Percentiles rank a stretch among this genome's conserved stretches.
These are phyloP conservation scores for Neurospora sp. DNA, from an alignment of 495 filamentous ascomycete genomes.

Conservation along the genomic window DNA sequence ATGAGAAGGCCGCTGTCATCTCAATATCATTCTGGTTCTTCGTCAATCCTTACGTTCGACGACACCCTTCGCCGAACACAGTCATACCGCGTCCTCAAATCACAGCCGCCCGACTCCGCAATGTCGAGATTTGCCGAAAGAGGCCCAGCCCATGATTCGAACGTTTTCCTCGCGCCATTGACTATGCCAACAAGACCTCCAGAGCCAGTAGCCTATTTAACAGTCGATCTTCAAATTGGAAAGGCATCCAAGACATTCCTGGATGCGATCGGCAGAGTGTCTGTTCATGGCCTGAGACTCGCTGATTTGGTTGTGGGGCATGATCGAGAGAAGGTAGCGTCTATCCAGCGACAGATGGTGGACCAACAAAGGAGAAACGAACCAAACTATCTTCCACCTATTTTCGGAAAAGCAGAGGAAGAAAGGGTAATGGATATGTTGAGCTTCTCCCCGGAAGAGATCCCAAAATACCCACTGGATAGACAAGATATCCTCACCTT, in stretches of 20 bases:
- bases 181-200: slow-evolving; percentile 31
- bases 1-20: slow-evolving; percentile 38
- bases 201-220: slow-evolving; percentile 44
- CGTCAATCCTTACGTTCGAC: slow-evolving; percentile 29
- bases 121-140: slow-evolving; percentile 38
- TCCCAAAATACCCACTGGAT: slow-evolving; percentile 33
- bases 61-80: slow-evolving; percentile 40
- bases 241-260: slow-evolving; percentile 42
- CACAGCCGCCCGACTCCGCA: slow-evolving; percentile 39
- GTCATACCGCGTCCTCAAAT: slow-evolving; percentile 50
- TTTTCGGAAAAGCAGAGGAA: slow-evolving; percentile 36
- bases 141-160: slow-evolving; percentile 32
- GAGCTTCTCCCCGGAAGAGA: slow-evolving; percentile 35
- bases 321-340: slow-evolving; percentile 41
- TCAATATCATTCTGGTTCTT: slow-evolving; percentile 27
- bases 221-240: slow-evolving; percentile 43
- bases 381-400: slow-evolving; percentile 47
- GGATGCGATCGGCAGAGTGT: slow-evolving; percentile 36
- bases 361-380: slow-evolving; percentile 41
- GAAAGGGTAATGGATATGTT: slow-evolving; percentile 39
- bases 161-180: slow-evolving; percentile 35
- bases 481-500: slow-evolving; percentile 42
- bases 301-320: slow-evolving; percentile 35
- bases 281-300: slow-evolving; percentile 33
- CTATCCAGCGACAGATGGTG: slow-evolving; percentile 34